Base-by-base conservation (phyloP, 768 basidiomycete species). In the Leccinum boreale region DNA sequence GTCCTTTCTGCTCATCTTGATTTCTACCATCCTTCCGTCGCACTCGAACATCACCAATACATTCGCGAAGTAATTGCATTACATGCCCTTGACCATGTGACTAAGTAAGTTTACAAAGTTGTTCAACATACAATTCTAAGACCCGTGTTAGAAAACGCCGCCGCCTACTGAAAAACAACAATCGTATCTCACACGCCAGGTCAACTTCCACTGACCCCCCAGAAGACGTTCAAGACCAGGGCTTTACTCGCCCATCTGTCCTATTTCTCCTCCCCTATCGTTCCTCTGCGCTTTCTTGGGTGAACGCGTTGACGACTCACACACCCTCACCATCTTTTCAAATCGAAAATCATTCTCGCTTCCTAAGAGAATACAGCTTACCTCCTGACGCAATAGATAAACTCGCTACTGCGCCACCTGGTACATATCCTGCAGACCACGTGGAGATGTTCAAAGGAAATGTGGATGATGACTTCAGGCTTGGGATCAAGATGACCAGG, bases 371-470 rank as follows among this genome's bases (percentile, higher is more conserved):
- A 67, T 99, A 93, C 65, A 83, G 85, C 5, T 74, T 98, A 8
- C 94, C 96, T 1, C 74, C 84, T 0, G 92, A 86, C 21, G 82
- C 84, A 10, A 76, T 83, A 12, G 96, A 98, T 74, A 95, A 93
- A 67, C 80, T 97, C 14, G 80, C 85, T 17, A 76, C 76, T 4
- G 87, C 89, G 6, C 84, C 85, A 50, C 82, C 84, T 5, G 92
- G 89, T 19, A 84, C 82, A 23, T 95, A 95, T 70, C 89, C 96
- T 2, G 67, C 71, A 14, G 97, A 98, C 67, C 96, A 99, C 67
- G 83, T 96, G 10, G 92, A 93, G 63, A 95, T 84, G 54, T 98
- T 98, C 80, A 84, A 85, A 64, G 97, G 97, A n/a, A 99, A 99
- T 67, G 82, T 94, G 28, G 97, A 99, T 67, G 97, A 99, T 69